Evolutionary conservation across 2,329 filamentous ascomycete species (phyloP).

Genomic region (Fusarium circinatum): DNA sequence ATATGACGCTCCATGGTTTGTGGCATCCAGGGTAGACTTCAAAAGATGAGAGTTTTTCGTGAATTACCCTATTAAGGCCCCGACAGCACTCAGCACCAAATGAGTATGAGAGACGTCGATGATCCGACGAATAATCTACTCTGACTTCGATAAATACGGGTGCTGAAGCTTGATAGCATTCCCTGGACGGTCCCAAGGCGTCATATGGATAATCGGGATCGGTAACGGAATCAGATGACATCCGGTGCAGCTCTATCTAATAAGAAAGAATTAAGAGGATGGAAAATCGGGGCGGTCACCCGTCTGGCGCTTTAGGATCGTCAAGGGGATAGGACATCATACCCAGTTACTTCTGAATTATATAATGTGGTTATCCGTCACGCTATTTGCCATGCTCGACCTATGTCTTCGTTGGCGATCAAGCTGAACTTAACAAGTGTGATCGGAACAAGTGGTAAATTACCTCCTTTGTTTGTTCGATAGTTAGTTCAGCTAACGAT

Average conservation of each 20-base stretch:
- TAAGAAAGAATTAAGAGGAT: too few relatives aligned
- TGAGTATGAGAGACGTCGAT: neutral
- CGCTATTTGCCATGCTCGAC: too few relatives aligned
- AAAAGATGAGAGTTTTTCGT: too few relatives aligned
- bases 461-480: neutral
- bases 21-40: neutral
- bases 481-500: accelerated
- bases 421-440: neutral
- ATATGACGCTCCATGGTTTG: neutral
- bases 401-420: too few relatives aligned
- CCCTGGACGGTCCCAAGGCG: too few relatives aligned
- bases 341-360: neutral
- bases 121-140: neutral
- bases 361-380: too few relatives aligned
- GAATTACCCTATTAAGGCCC: too few relatives aligned
- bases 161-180: neutral
- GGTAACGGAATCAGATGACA: too few relatives aligned
- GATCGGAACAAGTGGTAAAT: neutral
- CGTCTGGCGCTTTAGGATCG: accelerated
- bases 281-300: too few relatives aligned
- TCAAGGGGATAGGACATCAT: too few relatives aligned
- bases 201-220: accelerated
- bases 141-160: neutral
- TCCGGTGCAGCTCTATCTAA: accelerated
- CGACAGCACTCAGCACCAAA: neutral